phyloP scores from a whole-genome alignment of 495 filamentous ascomycete species.

The Barbatosphaeria neglecta region DNA sequence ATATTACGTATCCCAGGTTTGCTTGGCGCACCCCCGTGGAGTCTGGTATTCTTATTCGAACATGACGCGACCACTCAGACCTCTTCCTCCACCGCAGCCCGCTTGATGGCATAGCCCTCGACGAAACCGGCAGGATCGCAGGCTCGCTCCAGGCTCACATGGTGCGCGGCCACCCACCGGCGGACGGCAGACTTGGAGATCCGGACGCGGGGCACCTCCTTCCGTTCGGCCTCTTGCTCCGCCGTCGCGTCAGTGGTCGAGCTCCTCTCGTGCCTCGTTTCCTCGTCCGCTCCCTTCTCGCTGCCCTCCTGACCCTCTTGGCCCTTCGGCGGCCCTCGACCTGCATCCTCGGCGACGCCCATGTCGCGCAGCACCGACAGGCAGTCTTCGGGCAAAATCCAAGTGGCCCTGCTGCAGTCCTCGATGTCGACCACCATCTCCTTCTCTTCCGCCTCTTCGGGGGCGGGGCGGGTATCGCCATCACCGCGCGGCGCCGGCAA shows the following conservation, averaged over 20 bases:
- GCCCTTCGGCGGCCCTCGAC: conserved; percentile 27
- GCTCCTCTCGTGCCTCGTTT: conserved; percentile 9
- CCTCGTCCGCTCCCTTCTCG: background rate
- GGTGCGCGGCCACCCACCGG: conserved; percentile 38
- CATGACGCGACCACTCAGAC: no score
- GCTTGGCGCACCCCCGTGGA: no score
- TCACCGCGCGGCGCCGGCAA: no score
- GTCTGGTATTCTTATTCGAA: background rate
- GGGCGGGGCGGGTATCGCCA: no score
- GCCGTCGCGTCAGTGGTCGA: conserved; percentile 5
- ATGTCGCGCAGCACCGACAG: conserved; percentile 66
- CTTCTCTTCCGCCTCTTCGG: conserved; percentile 2
- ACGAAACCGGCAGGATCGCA: conserved; percentile 49
- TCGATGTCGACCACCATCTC: conserved; percentile 26
- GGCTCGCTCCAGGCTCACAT: conserved; percentile 32
- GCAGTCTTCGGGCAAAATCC: conserved; percentile 73
- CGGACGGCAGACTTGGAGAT: conserved; percentile 44
- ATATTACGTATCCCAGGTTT: no score
- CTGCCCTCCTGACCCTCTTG: conserved; percentile 4
- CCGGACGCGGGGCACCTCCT: conserved; percentile 30
- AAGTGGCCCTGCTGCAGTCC: conserved; percentile 47
- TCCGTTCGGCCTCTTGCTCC: conserved; percentile 4
- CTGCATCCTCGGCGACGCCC: conserved; percentile 56
- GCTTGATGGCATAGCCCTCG: conserved; percentile 31
- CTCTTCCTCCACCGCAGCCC: conserved; percentile 15